A percentile compares a stretch with the other conserved stretches of the same genome.
phyloP scores from a whole-genome alignment of 1,139 yeast genomes.

The Sugiyamaella neomexicana region DNA sequence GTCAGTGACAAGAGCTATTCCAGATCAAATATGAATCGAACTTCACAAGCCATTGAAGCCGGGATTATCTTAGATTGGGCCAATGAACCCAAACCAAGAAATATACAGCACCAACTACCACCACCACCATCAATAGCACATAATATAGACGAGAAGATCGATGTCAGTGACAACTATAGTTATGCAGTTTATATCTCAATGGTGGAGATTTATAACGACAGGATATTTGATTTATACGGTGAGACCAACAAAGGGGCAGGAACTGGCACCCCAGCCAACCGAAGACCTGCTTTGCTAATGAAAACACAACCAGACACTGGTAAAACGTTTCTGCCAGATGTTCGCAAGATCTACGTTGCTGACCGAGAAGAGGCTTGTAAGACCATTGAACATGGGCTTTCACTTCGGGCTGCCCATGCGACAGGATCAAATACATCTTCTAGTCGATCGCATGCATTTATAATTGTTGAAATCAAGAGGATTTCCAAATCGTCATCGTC shows the following conservation, averaged over 20 bases:
- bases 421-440: constrained; percentile 40
- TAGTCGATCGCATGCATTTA: constrained; percentile 46
- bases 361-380: constrained; percentile 35
- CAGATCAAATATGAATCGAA: constrained; percentile 23
- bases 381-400: constrained; percentile 35
- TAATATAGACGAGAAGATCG: constrained; percentile 4
- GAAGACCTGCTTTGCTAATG: constrained; percentile 28
- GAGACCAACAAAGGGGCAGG: constrained; percentile 12
- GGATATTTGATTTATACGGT: constrained; percentile 36
- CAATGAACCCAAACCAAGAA: constrained; percentile 20
- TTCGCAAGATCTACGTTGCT: constrained; percentile 35
- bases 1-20: constrained; percentile 31
- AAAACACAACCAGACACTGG: constrained; percentile 32
- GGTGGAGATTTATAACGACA: constrained; percentile 42
- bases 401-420: constrained; percentile 37
- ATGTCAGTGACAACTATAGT: constrained; percentile 23
- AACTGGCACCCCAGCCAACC: background rate
- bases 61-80: constrained; percentile 37
- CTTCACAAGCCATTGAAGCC: constrained; percentile 42
- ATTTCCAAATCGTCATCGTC: constrained; percentile 25
- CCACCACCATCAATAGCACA: too few relatives aligned
- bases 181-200: constrained; percentile 39
- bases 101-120: background rate
- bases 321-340: constrained; percentile 30
- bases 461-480: constrained; percentile 39